Evolutionary conservation across 1,284 basidiomycete genomes (phyloP), one percentile per base, ranked within the genome.

Genomic region (Spongiforma sp.): DNA sequence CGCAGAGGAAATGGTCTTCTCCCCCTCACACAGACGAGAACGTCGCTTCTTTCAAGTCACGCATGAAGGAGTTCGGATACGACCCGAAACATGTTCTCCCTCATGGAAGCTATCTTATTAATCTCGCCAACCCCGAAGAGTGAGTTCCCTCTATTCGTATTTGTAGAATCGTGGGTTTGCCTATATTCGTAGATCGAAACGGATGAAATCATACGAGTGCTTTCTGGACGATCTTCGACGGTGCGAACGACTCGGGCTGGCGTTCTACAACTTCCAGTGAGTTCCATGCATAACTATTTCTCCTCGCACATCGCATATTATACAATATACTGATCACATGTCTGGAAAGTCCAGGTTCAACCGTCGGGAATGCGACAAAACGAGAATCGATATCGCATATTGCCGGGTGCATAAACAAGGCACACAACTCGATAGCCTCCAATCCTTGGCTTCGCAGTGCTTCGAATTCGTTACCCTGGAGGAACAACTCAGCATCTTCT

Each of bases 41-140:
- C 1, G 81, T 91, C 3, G 61, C 76, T 1, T 67, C 77, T 52
- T 94, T 93, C 79, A 87, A 86, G 68, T 71, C 78, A 36, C 81
- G 84, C 26, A 82, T 93, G 83, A 72, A 79, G 62, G 80, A 82
- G 33, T 83, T 89, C 66, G 84, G 84, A 1, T 94, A 93, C 71
- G 78, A 82, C 1, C 77, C 84, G 4, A 78, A 80, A 33, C 79
- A 89, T 64, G 83, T 94, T 4, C 79, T 95, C 7, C 93, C 93
- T 0, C 94, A 95, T 68, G 93, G 93, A 24, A 94, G 88, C 73
- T 96, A 95, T 73, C 84, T 96, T 34, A 86, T 95, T 64, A 96
- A 96, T 72, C 82, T 96, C 0, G 94, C 89, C 8, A 95, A 95
- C 71, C 90, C 91, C 0, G 91, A 95, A 67, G 69, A 69, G 91